Percentiles rank a stretch among this genome's conserved stretches.
phyloP scores from a whole-genome alignment of 139 green algal species.

The Auxenochlorella pyrenoidosa region DNA sequence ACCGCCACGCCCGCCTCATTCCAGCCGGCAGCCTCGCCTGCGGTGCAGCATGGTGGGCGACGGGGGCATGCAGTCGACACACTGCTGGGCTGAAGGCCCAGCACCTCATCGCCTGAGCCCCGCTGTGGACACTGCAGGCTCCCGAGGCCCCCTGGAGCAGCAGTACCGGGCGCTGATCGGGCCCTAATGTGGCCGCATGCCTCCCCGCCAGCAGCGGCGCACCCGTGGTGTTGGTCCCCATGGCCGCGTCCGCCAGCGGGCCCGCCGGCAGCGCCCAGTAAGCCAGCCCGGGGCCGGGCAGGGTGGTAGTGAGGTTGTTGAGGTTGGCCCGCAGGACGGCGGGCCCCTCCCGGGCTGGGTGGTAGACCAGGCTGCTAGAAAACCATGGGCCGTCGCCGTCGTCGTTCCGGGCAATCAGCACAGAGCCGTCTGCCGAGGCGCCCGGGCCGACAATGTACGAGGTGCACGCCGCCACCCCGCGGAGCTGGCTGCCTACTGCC shows the following conservation, averaged over 20 bases:
- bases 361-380: constrained; percentile 1
- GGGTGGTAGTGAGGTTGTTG: constrained; percentile 10
- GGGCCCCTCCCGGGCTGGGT: constrained; percentile 3
- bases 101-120: no score
- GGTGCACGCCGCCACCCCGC: constrained; percentile 3
- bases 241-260: constrained; percentile 1
- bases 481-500: neutral
- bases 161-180: no score
- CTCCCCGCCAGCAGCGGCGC: no score
- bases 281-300: constrained; percentile 15
- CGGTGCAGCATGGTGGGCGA: no score
- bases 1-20: constrained; percentile 32
- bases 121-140: no score
- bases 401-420: constrained; percentile 34
- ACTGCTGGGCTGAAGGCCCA: no score
- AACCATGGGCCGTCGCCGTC: constrained; percentile 23
- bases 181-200: no score
- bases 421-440: neutral
- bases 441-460: neutral
- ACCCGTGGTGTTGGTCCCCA: constrained; percentile 16
- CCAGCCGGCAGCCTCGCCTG: constrained; percentile 10
- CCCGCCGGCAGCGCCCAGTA: constrained; percentile 24
- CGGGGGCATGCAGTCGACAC: no score
- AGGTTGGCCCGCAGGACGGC: constrained; percentile 1
- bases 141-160: no score